A percentile compares a stretch with the other conserved stretches of the same genome.
phyloP scores from a whole-genome alignment of 768 basidiomycete species.

The Collybiopsis luxurians region DNA sequence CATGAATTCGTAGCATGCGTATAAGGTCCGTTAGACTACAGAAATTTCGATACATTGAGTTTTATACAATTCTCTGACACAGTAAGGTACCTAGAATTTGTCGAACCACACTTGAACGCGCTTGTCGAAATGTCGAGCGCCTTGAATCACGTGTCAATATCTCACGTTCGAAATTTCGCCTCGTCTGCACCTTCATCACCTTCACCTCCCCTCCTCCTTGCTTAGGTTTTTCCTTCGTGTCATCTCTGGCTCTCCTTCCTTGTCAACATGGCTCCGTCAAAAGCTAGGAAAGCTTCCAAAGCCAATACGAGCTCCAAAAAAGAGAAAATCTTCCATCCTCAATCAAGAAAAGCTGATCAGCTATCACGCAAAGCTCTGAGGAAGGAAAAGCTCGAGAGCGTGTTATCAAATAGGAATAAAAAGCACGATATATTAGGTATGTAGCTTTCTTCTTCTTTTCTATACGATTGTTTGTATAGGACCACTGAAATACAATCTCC shows the following conservation, averaged over 20 bases:
- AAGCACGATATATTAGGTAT: conserved; percentile 56
- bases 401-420: conserved; percentile 52
- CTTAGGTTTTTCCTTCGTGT: too few species aligned
- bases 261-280: conserved; percentile 35
- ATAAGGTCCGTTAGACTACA: too few species aligned
- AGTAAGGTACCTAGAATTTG: too few species aligned
- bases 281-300: conserved; percentile 5
- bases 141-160: conserved; percentile 9
- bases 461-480: background rate
- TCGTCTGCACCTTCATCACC: background rate
- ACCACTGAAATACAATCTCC: conserved; percentile 4
- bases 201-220: too few species aligned
- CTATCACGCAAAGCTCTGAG: conserved; percentile 64
- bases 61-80: too few species aligned
- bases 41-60: too few species aligned
- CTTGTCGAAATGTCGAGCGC: too few species aligned
- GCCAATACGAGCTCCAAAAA: conserved; percentile 48
- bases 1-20: too few species aligned
- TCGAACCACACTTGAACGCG: too few species aligned
- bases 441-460: conserved; percentile 10
- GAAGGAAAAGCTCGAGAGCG: conserved; percentile 62
- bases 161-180: background rate
- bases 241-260: too few species aligned
- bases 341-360: conserved; percentile 81
- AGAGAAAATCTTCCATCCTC: conserved; percentile 81